phyloP scores from a whole-genome alignment of 1,284 basidiomycete genomes.

The Austroboletus novae-zelandiae region DNA sequence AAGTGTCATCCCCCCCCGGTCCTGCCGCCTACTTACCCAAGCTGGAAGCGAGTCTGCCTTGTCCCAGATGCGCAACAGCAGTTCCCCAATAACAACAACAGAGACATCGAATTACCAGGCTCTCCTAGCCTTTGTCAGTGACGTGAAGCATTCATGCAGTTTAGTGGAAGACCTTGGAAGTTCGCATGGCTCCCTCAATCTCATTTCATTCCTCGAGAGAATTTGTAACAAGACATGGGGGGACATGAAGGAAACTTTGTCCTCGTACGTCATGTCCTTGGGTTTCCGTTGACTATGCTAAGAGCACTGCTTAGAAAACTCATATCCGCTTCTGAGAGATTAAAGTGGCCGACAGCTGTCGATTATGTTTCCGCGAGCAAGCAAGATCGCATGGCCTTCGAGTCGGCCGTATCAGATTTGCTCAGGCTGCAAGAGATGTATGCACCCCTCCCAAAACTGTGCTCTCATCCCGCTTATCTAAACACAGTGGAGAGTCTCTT shows the following conservation, averaged over 20 bases:
- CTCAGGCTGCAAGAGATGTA: conserved; percentile 77
- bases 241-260: conserved; percentile 65
- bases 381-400: conserved; percentile 62
- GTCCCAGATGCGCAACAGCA: conserved; percentile 41
- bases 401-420: conserved; percentile 70
- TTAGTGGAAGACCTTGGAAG: conserved; percentile 41
- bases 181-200: conserved; percentile 43
- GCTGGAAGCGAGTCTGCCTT: conserved; percentile 54
- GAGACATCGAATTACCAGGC: conserved; percentile 58
- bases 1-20: conserved; percentile 24
- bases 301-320: conserved; percentile 48
- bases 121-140: conserved; percentile 58
- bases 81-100: conserved; percentile 41
- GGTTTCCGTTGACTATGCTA: background rate
- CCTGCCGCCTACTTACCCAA: conserved; percentile 14
- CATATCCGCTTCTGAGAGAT: conserved; percentile 60
- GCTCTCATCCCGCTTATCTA: background rate
- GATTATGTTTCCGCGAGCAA: conserved; percentile 54
- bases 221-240: conserved; percentile 71
- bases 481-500: conserved; percentile 52
- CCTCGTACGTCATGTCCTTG: conserved; percentile 48
- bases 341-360: conserved; percentile 80
- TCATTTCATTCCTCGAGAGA: conserved; percentile 56
- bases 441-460: conserved; percentile 31
- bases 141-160: conserved; percentile 43